A percentile compares a stretch with the other conserved stretches of the same genome.
Conservation (phyloP, 768 basidiomycete genomes). For the Rubroboletus pulcherrimus region DNA sequence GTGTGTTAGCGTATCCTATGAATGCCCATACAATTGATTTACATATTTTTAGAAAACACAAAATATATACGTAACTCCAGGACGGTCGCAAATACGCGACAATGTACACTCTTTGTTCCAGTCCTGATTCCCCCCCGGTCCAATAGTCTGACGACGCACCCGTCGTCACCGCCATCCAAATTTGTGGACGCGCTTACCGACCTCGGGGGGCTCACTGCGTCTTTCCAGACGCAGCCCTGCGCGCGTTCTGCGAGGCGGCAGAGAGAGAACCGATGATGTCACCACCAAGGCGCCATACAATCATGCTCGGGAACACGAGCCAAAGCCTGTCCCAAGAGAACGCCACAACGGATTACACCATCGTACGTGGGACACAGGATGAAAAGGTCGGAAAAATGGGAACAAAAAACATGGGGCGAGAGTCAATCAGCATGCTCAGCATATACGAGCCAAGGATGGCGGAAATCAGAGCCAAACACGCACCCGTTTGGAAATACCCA, state of each 20-base stretch:
- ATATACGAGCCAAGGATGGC: not conserved
- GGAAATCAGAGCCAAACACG: conserved; percentile 21
- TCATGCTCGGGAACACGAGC: conserved; percentile 66
- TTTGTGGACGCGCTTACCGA: not conserved
- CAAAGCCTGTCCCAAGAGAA: conserved; percentile 51
- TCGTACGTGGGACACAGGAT: not conserved
- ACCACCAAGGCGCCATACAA: conserved; percentile 55
- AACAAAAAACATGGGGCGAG: not conserved
- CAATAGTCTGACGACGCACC: not conserved
- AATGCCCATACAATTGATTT: no score
- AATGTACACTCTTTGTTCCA: no score
- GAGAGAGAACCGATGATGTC: conserved; percentile 52
- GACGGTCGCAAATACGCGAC: no score
- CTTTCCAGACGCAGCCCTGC: conserved; percentile 34
- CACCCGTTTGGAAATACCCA: conserved; percentile 83
- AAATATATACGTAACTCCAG: no score
- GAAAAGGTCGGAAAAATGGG: not conserved
- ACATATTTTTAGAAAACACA: no score
- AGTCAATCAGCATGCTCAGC: conserved; percentile 4
- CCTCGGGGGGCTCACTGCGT: conserved; percentile 7
- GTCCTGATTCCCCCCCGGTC: not conserved
- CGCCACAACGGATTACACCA: not conserved
- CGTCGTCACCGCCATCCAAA: not conserved
- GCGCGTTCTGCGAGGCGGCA: conserved; percentile 21
- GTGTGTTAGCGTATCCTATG: no score